Conservation (phyloP, 2,329 filamentous ascomycete species). For the Lasiodiplodia citricola region DNA sequence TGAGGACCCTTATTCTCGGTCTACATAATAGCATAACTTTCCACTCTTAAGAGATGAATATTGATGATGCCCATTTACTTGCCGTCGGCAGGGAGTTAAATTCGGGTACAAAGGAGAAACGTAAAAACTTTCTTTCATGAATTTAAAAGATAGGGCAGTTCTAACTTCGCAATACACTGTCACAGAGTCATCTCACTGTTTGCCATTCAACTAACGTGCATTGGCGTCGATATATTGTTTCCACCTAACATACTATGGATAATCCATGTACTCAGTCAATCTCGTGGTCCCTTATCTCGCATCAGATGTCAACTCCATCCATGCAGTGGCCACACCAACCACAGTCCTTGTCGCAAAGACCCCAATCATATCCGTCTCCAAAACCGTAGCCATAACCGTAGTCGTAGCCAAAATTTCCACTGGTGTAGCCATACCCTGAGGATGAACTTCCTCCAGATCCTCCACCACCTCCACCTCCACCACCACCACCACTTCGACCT, state of each 20-base stretch:
- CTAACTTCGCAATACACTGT: too few relatives aligned
- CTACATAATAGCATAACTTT: not conserved
- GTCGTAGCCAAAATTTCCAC: not conserved
- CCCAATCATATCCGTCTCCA: not conserved
- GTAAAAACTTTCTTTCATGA: not conserved
- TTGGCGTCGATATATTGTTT: not conserved
- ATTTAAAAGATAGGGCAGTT: too few relatives aligned
- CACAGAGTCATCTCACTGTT: not conserved
- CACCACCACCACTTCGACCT: not conserved
- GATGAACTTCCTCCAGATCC: not conserved
- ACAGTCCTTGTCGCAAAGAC: slow-evolving; percentile 9
- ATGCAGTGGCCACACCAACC: slow-evolving; percentile 11
- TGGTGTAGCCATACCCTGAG: not conserved
- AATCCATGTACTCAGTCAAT: not conserved
- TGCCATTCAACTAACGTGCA: not conserved
- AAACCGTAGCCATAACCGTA: not conserved
- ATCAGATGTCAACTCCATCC: not conserved
- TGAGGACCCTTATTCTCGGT: not conserved
- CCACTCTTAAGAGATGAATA: not conserved
- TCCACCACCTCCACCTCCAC: not conserved
- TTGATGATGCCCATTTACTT: not conserved
- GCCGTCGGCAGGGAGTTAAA: not conserved
- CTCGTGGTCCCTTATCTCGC: not conserved
- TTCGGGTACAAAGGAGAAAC: not conserved
- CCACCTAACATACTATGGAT: not conserved